Conservation (phyloP, 805 yeast species). For the Maudiozyma turicensis region DNA sequence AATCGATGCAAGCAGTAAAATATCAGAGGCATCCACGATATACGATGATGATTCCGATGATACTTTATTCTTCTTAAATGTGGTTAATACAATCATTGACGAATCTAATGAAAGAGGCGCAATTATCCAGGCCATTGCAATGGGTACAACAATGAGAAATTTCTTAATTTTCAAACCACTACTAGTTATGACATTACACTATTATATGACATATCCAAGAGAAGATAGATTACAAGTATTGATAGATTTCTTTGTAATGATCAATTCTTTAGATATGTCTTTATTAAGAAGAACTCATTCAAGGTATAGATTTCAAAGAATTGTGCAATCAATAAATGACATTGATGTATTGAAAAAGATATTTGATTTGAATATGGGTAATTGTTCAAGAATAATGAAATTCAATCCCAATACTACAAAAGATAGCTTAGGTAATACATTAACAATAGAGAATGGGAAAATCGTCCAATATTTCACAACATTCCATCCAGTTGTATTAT, state of each 20-base stretch:
- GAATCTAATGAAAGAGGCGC: constrained; percentile 45
- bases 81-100: constrained; percentile 42
- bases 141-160: constrained; percentile 44
- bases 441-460: constrained; percentile 13
- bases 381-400: constrained; percentile 7
- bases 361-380: constrained; percentile 4
- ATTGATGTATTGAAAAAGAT: constrained; percentile 7
- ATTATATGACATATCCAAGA: constrained; percentile 17
- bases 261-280: constrained; percentile 21
- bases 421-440: constrained; percentile 16
- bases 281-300: constrained; percentile 11
- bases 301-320: constrained; percentile 11
- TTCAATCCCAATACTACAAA: constrained; percentile 6
- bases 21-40: too few relatives aligned
- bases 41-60: constrained; percentile 13
- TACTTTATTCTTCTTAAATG: constrained; percentile 45
- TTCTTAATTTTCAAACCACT: constrained; percentile 53
- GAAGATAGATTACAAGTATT: constrained; percentile 7
- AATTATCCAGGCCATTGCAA: constrained; percentile 46
- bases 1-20: neutral
- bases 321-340: constrained; percentile 17
- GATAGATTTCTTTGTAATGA: constrained; percentile 16
- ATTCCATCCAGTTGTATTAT: constrained; percentile 30
- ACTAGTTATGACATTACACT: constrained; percentile 40
- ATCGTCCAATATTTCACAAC: constrained; percentile 21